Percentiles rank a stretch among this genome's conserved stretches.
phyloP scores from a whole-genome alignment of 306 rosid genomes.

The Cucumis melo region DNA sequence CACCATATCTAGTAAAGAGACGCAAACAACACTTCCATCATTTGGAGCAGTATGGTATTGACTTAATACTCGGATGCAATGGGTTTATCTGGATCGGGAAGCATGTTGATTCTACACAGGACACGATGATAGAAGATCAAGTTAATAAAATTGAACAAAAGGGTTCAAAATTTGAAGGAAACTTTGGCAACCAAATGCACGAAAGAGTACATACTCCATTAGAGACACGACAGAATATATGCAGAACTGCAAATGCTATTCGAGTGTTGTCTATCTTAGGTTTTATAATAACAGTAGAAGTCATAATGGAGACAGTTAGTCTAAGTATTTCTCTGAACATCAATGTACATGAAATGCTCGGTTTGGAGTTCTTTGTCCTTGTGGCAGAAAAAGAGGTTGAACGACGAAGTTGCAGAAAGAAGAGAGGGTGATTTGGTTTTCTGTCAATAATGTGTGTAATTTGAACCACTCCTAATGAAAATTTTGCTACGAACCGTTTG shows the following conservation, averaged over 20 bases:
- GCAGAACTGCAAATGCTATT: slow-evolving; percentile 76
- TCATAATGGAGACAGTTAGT: slow-evolving; percentile 42
- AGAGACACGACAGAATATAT: slow-evolving; percentile 53
- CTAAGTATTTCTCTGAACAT: slow-evolving; percentile 45
- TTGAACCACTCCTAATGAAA: background rate
- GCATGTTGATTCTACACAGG: slow-evolving; percentile 42
- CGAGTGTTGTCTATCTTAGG: slow-evolving; percentile 54
- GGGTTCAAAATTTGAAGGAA: slow-evolving; percentile 9
- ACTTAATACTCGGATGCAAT: slow-evolving; percentile 74
- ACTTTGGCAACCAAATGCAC: slow-evolving; percentile 28
- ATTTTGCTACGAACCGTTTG: background rate
- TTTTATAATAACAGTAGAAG: slow-evolving; percentile 43
- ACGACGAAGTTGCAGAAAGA: slow-evolving; percentile 50
- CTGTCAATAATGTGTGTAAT: background rate
- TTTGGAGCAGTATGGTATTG: slow-evolving; percentile 57
- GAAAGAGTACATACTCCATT: slow-evolving; percentile 32
- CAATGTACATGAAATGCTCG: slow-evolving; percentile 72
- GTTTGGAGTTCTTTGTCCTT: slow-evolving; percentile 71
- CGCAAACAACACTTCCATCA: slow-evolving; percentile 84
- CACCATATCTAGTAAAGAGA: slow-evolving; percentile 80
- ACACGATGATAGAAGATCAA: slow-evolving; percentile 45
- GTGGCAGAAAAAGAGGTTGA: slow-evolving; percentile 70
- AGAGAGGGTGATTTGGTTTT: slow-evolving; percentile 23
- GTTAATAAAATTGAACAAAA: slow-evolving; percentile 31
- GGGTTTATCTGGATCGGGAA: slow-evolving; percentile 89